Evolutionary conservation across 2,329 filamentous ascomycete genomes (phyloP).

Genomic region (Neurospora crassa): DNA sequence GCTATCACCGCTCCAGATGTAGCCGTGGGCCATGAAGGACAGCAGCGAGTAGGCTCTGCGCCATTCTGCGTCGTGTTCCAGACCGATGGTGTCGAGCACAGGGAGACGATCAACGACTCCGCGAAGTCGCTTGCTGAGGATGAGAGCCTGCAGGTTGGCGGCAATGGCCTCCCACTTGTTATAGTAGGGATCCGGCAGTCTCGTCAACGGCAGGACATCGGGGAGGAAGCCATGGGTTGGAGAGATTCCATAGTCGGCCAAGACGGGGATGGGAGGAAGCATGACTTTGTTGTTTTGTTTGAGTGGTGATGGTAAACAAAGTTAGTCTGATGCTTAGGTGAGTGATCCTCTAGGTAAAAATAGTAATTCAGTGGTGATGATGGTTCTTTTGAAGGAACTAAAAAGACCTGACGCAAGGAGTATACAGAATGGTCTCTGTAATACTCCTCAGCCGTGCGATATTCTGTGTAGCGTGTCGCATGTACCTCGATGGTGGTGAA

Average conservation of each 20-base stretch:
- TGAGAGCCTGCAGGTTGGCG: slow-evolving; percentile 75
- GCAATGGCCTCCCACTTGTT: slow-evolving; percentile 86
- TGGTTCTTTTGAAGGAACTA: slow-evolving; percentile 13
- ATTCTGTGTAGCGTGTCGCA: slow-evolving; percentile 19
- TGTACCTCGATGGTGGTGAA: slow-evolving; percentile 9
- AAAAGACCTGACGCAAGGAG: slow-evolving; percentile 53
- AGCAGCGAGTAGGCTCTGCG: slow-evolving; percentile 84
- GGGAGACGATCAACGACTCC: slow-evolving; percentile 72
- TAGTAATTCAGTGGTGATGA: slow-evolving; percentile 9
- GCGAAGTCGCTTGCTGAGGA: slow-evolving; percentile 76
- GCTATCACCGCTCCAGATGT: slow-evolving; percentile 88
- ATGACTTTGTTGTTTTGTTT: slow-evolving; percentile 25
- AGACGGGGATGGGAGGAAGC: slow-evolving; percentile 51
- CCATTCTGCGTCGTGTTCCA: slow-evolving; percentile 85
- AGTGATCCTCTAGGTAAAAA: background rate
- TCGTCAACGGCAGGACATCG: slow-evolving; percentile 65
- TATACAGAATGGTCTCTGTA: slow-evolving; percentile 47
- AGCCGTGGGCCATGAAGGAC: slow-evolving; percentile 85
- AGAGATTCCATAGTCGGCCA: slow-evolving; percentile 74
- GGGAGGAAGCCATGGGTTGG: slow-evolving; percentile 80
- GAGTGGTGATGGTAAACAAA: background rate
- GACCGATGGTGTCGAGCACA: slow-evolving; percentile 69
- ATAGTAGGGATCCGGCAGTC: slow-evolving; percentile 84
- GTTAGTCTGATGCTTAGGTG: background rate
- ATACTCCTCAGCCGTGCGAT: slow-evolving; percentile 55